Evolutionary conservation across 768 basidiomycete genomes (phyloP), one percentile per base, ranked within the genome.

Genomic region (Tylopilus felleus): DNA sequence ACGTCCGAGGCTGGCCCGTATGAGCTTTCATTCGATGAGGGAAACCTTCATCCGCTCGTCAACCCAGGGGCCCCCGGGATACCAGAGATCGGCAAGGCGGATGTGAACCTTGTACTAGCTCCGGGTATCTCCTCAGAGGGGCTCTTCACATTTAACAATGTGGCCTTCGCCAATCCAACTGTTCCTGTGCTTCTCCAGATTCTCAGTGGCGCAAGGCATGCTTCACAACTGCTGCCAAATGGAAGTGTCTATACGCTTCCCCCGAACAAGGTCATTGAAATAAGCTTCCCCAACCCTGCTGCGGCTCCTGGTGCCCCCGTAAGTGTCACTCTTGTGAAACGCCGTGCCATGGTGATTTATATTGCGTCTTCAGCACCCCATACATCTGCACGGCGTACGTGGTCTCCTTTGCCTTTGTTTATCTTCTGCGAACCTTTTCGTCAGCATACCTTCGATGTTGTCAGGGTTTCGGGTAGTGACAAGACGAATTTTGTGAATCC

Each of bases 221-320:
- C 82, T 0, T 65, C 70, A 19, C 69, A 78, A 1, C 65, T 84
- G 13, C 59, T 84, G 7, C 84, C 81, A 0, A 12, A 51, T 0
- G 82, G 80, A 6, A 72, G 73, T 17, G 67, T 83, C 4, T 79
- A 77, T 57, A 51, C 62, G 0, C 71, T 84, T 6, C 77, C 78
- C 0, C 62, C 36, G 6, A n/a, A 38, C 10, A 38, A 38, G 36
- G 36, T 38, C 2, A 19, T 38, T 2, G 36, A 38, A 57, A 61
- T 81, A 14, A 74, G 71, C n/a, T 73, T 80, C 8, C 75, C 76
- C 1, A 72, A 73, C n/a, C 56, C 60, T 14, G n/a, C 19, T 0
- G 72, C 14, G 6, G 62, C 48, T 19, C 38, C 56, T 17, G 63
- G 65, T 19, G 72, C 66, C 21, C 72, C 59, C 8, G 58, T 74